Conservation (phyloP, 2,329 filamentous ascomycete species). For the Neurospora sp. region DNA sequence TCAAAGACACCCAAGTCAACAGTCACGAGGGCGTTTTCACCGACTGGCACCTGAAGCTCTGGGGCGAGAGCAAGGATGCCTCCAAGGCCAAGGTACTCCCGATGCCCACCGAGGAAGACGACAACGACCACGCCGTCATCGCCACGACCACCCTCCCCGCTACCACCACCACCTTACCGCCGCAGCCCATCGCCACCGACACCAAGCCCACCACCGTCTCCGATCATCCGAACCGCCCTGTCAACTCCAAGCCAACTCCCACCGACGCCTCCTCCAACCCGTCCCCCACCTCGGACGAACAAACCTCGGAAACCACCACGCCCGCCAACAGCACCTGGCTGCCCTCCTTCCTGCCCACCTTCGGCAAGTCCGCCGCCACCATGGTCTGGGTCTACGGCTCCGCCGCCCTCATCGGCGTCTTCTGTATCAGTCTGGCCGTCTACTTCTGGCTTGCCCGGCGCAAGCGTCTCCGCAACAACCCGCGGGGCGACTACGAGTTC, state of each 20-base stretch:
- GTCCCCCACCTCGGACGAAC: constrained; percentile 20
- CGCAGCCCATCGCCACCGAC: constrained; percentile 32
- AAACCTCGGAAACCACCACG: constrained; percentile 26
- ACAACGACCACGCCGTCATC: constrained; percentile 66
- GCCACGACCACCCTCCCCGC: constrained; percentile 51
- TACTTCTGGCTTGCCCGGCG: constrained; percentile 76
- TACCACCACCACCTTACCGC: constrained; percentile 51
- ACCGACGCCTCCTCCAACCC: constrained; percentile 19
- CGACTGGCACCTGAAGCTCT: constrained; percentile 91
- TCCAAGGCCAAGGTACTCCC: constrained; percentile 65
- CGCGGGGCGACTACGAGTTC: constrained; percentile 83
- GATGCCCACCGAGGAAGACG: constrained; percentile 72
- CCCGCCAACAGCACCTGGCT: constrained; percentile 54
- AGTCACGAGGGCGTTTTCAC: constrained; percentile 66
- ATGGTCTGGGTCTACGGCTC: constrained; percentile 92
- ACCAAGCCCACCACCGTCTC: constrained; percentile 34
- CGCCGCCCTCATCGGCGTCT: constrained; percentile 71
- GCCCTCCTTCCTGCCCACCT: constrained; percentile 80
- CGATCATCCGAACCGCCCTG: constrained; percentile 55
- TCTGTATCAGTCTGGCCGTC: constrained; percentile 69
- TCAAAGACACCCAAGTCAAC: constrained; percentile 78
- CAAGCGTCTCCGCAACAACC: constrained; percentile 62
- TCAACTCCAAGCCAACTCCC: constrained; percentile 34
- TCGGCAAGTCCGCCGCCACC: constrained; percentile 76
- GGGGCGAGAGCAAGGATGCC: constrained; percentile 78